Conservation (phyloP, 192 early-diverging fungal genomes). For the Coemansia sp. region DNA sequence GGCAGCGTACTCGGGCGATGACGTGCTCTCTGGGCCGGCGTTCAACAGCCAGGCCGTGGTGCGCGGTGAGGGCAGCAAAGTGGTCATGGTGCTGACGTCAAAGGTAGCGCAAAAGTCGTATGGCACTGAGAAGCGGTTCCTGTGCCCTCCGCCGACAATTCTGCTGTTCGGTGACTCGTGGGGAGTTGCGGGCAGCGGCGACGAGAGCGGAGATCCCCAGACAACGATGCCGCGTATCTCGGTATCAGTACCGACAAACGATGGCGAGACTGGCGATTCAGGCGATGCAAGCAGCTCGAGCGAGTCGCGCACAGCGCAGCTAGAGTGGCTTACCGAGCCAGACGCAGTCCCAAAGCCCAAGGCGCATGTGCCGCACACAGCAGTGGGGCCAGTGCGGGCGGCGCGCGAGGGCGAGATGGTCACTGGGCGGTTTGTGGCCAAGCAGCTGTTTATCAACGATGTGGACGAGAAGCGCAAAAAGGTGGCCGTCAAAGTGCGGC, state of each 20-base stretch:
- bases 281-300: slow-evolving; percentile 12
- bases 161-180: slow-evolving; percentile 73
- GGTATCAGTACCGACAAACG: slow-evolving; percentile 40
- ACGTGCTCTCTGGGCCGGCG: slow-evolving; percentile 20
- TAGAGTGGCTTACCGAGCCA: slow-evolving; percentile 51
- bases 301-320: slow-evolving; percentile 31
- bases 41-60: slow-evolving; percentile 55
- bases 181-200: slow-evolving; percentile 56
- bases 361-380: slow-evolving; percentile 36
- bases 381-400: slow-evolving; percentile 21
- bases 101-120: slow-evolving; percentile 94
- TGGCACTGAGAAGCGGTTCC: slow-evolving; percentile 88
- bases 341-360: slow-evolving; percentile 49
- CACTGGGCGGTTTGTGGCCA: slow-evolving; percentile 75
- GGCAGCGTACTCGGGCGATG: slow-evolving; percentile 4
- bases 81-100: slow-evolving; percentile 76
- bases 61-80: slow-evolving; percentile 50
- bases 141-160: slow-evolving; percentile 82
- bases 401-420: slow-evolving; percentile 52
- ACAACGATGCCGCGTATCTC: slow-evolving; percentile 43
- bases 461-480: slow-evolving; percentile 81
- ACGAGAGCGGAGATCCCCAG: slow-evolving; percentile 28
- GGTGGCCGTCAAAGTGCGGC: slow-evolving; percentile 70
- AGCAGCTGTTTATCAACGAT: slow-evolving; percentile 83
- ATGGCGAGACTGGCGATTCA: slow-evolving; percentile 11